Evolutionary conservation across 192 early-diverging fungal species (phyloP).

Genomic region (Umbelopsis sp.): DNA sequence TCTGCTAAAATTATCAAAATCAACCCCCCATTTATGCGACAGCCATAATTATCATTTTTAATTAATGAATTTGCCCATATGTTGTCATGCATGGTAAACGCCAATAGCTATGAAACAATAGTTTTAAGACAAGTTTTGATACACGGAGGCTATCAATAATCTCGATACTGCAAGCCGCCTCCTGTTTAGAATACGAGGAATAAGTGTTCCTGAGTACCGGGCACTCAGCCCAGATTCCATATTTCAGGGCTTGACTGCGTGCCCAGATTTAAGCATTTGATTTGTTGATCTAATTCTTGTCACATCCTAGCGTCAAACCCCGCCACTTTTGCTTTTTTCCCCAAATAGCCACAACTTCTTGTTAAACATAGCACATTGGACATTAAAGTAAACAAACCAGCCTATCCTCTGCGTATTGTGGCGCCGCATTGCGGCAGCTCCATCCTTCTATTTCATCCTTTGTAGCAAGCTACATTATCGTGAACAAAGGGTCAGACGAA

Average conservation of each 20-base stretch:
- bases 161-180: background rate
- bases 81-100: no score
- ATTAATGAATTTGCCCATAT: no score
- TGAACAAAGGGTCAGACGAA: no score
- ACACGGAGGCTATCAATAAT: no score
- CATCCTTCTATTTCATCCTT: background rate
- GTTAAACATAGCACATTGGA: no score
- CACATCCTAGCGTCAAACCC: background rate
- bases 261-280: background rate
- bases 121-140: no score
- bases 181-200: background rate
- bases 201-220: background rate
- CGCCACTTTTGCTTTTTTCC: background rate
- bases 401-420: no score
- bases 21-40: no score
- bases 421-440: background rate
- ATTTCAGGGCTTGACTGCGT: background rate
- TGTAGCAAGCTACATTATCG: background rate
- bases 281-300: background rate
- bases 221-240: background rate
- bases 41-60: no score
- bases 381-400: background rate
- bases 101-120: no score
- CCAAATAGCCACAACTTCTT: constrained; percentile 1
- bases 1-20: no score